These are phyloP conservation scores for Sugiyamaella floridensis DNA, from an alignment of 805 yeast genomes.

Conservation along the genomic window DNA sequence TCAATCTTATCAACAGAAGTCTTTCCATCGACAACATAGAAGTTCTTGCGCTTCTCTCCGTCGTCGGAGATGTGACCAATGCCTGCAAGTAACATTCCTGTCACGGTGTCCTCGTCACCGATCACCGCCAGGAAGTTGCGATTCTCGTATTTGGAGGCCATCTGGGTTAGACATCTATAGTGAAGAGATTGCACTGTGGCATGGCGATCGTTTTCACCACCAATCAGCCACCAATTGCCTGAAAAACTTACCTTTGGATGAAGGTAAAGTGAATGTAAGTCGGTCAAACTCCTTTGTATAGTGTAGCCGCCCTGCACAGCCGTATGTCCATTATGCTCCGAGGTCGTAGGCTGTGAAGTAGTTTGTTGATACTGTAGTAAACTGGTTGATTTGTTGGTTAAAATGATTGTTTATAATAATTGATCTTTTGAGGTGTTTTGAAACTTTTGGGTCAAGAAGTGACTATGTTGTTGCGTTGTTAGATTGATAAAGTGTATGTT, in stretches of 20 bases:
- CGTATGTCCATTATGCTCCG: background rate
- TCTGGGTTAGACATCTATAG: background rate
- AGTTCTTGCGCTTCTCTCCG: slow-evolving; percentile 61
- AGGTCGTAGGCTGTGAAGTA: background rate
- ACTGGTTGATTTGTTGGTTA: too few species aligned
- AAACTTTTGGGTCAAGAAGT: too few species aligned
- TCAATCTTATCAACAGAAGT: slow-evolving; percentile 72
- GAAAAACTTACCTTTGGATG: background rate
- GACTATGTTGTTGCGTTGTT: too few species aligned
- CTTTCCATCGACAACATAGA: slow-evolving; percentile 73
- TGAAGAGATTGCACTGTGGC: background rate
- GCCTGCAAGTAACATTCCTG: slow-evolving; percentile 93
- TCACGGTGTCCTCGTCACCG: slow-evolving; percentile 96
- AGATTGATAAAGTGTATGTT: too few species aligned
- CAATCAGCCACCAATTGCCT: background rate
- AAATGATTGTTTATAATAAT: too few species aligned
- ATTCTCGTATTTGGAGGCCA: slow-evolving; percentile 40
- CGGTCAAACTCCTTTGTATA: background rate
- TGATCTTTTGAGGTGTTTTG: too few species aligned
- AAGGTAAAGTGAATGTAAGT: background rate
- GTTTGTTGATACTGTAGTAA: too few species aligned
- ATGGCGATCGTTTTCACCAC: background rate
- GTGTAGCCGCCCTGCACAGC: background rate
- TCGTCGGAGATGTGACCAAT: slow-evolving; percentile 68
- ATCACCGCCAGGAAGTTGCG: slow-evolving; percentile 85